A percentile compares a stretch with the other conserved stretches of the same genome.
Evolutionary conservation across 1,139 yeast species (phyloP).

Genomic region (Geotrichum macrosporum): DNA sequence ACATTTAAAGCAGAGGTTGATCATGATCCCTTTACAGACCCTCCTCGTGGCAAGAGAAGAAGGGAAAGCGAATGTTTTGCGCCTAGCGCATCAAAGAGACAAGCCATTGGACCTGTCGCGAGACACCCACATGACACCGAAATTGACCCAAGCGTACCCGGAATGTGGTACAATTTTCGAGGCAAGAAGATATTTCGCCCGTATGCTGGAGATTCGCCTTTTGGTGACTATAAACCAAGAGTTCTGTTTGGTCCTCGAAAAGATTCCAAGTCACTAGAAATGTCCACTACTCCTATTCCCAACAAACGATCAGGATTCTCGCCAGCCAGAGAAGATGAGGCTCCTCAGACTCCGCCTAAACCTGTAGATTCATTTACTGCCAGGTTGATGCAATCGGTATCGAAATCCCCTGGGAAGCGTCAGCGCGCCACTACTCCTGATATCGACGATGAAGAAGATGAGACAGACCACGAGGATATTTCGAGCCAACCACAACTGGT

Average conservation of each 20-base stretch:
- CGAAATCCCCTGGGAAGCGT: neutral
- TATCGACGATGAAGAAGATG: conserved; percentile 16
- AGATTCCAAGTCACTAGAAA: conserved; percentile 18
- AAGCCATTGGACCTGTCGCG: neutral
- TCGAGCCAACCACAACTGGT: conserved; percentile 2
- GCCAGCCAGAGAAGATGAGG: neutral
- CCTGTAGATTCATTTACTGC: conserved; percentile 4
- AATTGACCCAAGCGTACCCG: conserved; percentile 29
- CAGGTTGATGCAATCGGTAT: conserved; percentile 6
- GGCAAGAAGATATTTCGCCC: conserved; percentile 41
- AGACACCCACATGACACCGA: conserved; percentile 28
- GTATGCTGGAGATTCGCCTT: conserved; percentile 28
- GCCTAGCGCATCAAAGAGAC: neutral
- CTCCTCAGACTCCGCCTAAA: conserved; percentile 6
- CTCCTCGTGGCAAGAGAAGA: conserved; percentile 6
- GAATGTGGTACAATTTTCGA: conserved; percentile 42
- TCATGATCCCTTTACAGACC: conserved; percentile 12
- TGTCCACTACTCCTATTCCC: conserved; percentile 15
- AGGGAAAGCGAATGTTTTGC: conserved; percentile 4
- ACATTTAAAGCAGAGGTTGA: conserved; percentile 28
- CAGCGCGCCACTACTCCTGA: conserved; percentile 16
- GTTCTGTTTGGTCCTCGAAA: conserved; percentile 25
- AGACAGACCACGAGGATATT: conserved; percentile 12
- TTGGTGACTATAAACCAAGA: conserved; percentile 27
- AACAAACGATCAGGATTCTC: neutral